Evolutionary conservation across 495 filamentous ascomycete genomes (phyloP), one percentile per base, ranked within the genome.

Genomic region (Penicillium coffeae): DNA sequence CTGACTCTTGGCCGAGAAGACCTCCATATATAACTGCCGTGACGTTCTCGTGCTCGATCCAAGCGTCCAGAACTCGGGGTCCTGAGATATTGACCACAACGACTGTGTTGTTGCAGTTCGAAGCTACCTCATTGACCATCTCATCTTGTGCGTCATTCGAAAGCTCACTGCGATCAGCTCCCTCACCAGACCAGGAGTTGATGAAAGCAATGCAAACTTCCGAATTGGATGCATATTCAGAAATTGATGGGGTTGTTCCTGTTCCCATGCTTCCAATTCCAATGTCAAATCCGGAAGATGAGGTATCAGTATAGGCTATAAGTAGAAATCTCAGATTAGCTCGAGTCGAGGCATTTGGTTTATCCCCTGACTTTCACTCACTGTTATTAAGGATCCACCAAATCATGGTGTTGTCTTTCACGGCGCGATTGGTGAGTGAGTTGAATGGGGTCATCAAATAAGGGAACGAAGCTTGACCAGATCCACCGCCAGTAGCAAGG

Each of bases 1-100:
- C 87, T 9, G 78, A 82, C 52, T 90, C 86, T 58, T 90, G 80
- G 30, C 86, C 85, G 0, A 85, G 87, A 0, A 91, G 70, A 52
- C 88, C 81, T 19, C 85, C 88, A 39, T 86, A 73, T 15, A 91
- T 59, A 1, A 90, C 77, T 5, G 77, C 86, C 43, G 85, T 88
- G 44, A 91, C 71, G 47, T 74, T 77, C 8, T 77, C 75, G 1
- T 80, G 58, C 20, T 58, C 42, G 21, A 68, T 55, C 65, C 68
- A 73, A 0, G 55, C 40, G 22, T 62, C 57, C 10, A 84, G 75
- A 15, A 22, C 38, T 3, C 51, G 51, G 21, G 47, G 65, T 7
- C 73, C 71, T 41, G 47, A 60, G 3, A 59, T 64, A 47, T 79
- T 75, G 14, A 75, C 48, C 3, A 79, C 57, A 0, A 79, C 77